Evolutionary conservation across 176 grass and related monocot species (phyloP), one percentile per base, ranked within the genome.

Genomic region (Eleusine coracana): DNA sequence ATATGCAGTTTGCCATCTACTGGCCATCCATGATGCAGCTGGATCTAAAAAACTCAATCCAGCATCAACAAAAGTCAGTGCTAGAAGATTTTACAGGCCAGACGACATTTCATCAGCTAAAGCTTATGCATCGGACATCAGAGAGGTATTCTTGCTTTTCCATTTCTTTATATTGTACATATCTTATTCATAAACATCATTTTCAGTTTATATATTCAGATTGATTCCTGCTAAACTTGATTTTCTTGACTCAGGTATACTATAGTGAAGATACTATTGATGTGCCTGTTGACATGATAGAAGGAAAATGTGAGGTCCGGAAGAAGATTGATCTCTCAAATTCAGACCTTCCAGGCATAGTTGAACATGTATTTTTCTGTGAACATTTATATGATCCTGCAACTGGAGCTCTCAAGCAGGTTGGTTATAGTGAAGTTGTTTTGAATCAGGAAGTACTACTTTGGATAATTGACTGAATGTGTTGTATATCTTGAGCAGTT

Each of bases 301-400:
- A 99, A 65, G 96, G 96, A 36, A 99, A 99, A 87, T 99, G 96
- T 59, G 85, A 99, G 89, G 86, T 99, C 71, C 80, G 80, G 80
- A 99, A 94, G 84, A 99, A 86, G 78, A 87, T 49, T 6, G 93
- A 96, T 77, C 66, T 99, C 23, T 75, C 80, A 82, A 94, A 86
- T 81, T 87, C 90, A 68, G 78, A 87, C 48, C 64, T 94, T 85
- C 93, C 89, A 79, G 89, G 92, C 50, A 81, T 95, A 74, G 66
- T 86, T 87, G 96, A 96, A 78, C 87, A 99, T 77, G 74, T 94
- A 88, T 99, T 96, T 88, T 96, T 96, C 87, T 99, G 96, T 54
- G 93, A 96, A 65, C 90, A 90, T 99, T 83, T 85, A 50, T 99
- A 99, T 86, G 83, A 96, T 80, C 87, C 83, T 85, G 51, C 83